phyloP scores from a whole-genome alignment of 2,329 filamentous ascomycete genomes.

The Ophidiomyces ophidiicola region DNA sequence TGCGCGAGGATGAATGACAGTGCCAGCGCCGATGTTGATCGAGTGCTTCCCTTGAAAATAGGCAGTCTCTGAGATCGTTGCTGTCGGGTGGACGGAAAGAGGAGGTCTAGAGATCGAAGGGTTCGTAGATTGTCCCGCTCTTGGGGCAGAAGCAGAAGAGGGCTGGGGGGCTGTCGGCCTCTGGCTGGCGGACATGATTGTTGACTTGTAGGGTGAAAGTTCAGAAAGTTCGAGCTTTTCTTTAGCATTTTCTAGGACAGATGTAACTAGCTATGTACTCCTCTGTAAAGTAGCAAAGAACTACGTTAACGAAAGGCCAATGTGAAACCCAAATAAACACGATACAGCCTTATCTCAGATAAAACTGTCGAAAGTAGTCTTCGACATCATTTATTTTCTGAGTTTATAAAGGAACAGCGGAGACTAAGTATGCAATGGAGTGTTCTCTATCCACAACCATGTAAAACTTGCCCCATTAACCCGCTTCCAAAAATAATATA shows the following conservation, averaged over 20 bases:
- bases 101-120: slow-evolving; percentile 24
- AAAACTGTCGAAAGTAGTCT: too few species aligned
- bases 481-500: too few species aligned
- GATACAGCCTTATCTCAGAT: too few species aligned
- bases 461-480: too few species aligned
- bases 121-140: slow-evolving; percentile 15
- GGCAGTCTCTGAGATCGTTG: slow-evolving; percentile 30
- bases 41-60: slow-evolving; percentile 53
- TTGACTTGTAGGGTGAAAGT: background rate
- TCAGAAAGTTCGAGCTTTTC: background rate
- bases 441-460: too few species aligned
- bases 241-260: too few species aligned
- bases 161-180: slow-evolving; percentile 18
- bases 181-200: slow-evolving; percentile 6
- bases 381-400: too few species aligned
- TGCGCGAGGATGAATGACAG: slow-evolving; percentile 74
- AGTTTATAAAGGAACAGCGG: too few species aligned
- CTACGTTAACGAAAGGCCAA: too few species aligned
- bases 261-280: background rate
- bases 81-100: slow-evolving; percentile 26
- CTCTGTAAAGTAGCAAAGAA: too few species aligned
- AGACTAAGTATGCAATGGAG: too few species aligned
- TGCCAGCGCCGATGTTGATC: slow-evolving; percentile 65
- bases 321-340: background rate
- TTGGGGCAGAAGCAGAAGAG: slow-evolving; percentile 16